phyloP scores from a whole-genome alignment of 202 grass and related monocot species.

The Panicum hallii region DNA sequence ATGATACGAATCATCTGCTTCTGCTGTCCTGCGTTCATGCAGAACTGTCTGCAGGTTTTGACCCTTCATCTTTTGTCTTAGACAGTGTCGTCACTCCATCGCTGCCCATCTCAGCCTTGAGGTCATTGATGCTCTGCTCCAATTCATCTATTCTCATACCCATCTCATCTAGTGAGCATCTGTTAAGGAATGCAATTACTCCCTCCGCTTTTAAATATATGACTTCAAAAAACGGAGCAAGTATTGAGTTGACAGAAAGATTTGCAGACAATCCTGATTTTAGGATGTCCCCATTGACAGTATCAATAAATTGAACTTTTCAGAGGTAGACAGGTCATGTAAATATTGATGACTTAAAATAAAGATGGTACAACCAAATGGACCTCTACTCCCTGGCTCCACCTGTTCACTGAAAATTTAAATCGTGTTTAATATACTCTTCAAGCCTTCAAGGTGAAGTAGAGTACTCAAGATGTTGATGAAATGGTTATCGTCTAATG shows the following conservation, averaged over 20 bases:
- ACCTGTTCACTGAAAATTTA: too few species aligned
- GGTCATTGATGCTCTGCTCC: slow-evolving; percentile 75
- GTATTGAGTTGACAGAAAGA: not conserved
- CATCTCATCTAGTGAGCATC: slow-evolving; percentile 78
- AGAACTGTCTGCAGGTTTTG: slow-evolving; percentile 53
- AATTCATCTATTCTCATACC: slow-evolving; percentile 78
- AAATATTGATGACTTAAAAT: not conserved
- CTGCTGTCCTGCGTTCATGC: slow-evolving; percentile 33
- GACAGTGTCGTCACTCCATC: slow-evolving; percentile 50
- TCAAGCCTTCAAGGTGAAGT: not conserved
- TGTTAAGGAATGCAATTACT: slow-evolving; percentile 54
- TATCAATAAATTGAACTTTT: not conserved
- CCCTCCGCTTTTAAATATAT: not conserved
- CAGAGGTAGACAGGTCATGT: not conserved
- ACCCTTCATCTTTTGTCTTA: slow-evolving; percentile 55
- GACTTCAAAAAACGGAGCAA: not conserved
- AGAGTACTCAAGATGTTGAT: not conserved
- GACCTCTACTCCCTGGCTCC: not conserved
- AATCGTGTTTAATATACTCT: not conserved
- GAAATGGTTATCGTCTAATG: not conserved
- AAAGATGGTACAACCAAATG: not conserved
- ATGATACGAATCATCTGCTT: not conserved
- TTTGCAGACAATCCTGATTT: not conserved
- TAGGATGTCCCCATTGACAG: not conserved
- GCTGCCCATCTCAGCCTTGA: slow-evolving; percentile 69